Base-by-base conservation (phyloP, 192 early-diverging fungal species). In the Umbelopsis ramanniana region DNA sequence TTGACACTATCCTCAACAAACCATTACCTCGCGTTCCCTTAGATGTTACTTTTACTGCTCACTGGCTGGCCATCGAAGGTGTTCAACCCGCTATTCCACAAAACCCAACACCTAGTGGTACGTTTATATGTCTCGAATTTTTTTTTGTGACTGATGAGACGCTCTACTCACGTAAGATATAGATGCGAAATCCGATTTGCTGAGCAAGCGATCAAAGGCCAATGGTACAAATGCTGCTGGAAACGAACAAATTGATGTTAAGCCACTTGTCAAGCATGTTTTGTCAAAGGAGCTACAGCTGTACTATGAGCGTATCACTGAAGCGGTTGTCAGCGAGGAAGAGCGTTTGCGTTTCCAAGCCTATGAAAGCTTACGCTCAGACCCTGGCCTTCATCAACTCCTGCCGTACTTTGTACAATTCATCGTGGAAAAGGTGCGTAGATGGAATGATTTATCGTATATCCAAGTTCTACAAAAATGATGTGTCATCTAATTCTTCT, bases 41-140 rank as follows among this genome's bases (percentile, higher is more conserved):
- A 4, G 95, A 98, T 38, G 86, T 94, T 0, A 89, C 91, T 4
- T 94, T 92, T 72, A 97, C 96, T 0, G 95, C 92, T 11, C 97
- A 98, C 74, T 98, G 96, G 96, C 85, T 99, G n/a, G 97, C 98
- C 2, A 93, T 99, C 70, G 98, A 98, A 71, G 98, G 98, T n/a
- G 96, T 98, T 15, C 98, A 99, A 79, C 98, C 98, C 15, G 85
- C 90, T 12, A 98, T 96, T 73, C 91, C 94, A 19, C 97, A 99
- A 77, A 99, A 99, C 72, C 98, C 98, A 29, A 89, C 89, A 2
- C 90, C 93, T 4, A 82, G 81, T 33, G 85, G 86, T 86, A 75
- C 45, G 53, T 43, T 17, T 67, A 53, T n/a, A 45, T 45, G 29
- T 29, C 29, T 29, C 29, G 29, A 3, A 2, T 3, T 29, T 29